Evolutionary conservation across 192 early-diverging fungal genomes (phyloP).

Genomic region (Endogone sp.): DNA sequence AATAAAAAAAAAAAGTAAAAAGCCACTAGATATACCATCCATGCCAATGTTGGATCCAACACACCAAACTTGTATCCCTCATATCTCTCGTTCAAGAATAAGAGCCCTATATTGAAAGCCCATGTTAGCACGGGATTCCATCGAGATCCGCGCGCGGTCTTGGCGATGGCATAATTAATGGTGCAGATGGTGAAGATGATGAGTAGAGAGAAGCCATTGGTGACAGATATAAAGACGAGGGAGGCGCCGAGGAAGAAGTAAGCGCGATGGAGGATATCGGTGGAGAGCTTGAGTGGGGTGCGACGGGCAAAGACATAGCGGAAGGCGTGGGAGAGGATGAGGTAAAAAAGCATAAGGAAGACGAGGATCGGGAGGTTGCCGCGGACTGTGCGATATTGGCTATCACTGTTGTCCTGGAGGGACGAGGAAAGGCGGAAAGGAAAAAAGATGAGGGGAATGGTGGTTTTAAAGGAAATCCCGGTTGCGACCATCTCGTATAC

Average conservation of each 20-base stretch:
- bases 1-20: neutral
- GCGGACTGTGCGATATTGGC: constrained; percentile 66
- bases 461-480: neutral
- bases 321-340: constrained; percentile 45
- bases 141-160: constrained; percentile 37
- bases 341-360: constrained; percentile 39
- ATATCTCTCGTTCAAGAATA: constrained; percentile 79
- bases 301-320: constrained; percentile 20
- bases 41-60: constrained; percentile 9
- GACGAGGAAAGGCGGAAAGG: neutral
- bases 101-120: constrained; percentile 73
- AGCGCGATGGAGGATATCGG: constrained; percentile 28
- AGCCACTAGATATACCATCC: too few species aligned
- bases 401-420: constrained; percentile 67
- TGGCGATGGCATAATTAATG: constrained; percentile 67
- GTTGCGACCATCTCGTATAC: neutral
- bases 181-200: constrained; percentile 67
- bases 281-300: constrained; percentile 26
- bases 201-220: constrained; percentile 72
- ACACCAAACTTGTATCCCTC: constrained; percentile 65
- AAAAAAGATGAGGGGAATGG: neutral
- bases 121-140: constrained; percentile 70
- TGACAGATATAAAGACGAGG: constrained; percentile 52
- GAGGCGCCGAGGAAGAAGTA: constrained; percentile 61
- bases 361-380: constrained; percentile 55